Evolutionary conservation across 1,284 basidiomycete genomes (phyloP), one percentile per base, ranked within the genome.

Genomic region (Schizopora paradoxa): DNA sequence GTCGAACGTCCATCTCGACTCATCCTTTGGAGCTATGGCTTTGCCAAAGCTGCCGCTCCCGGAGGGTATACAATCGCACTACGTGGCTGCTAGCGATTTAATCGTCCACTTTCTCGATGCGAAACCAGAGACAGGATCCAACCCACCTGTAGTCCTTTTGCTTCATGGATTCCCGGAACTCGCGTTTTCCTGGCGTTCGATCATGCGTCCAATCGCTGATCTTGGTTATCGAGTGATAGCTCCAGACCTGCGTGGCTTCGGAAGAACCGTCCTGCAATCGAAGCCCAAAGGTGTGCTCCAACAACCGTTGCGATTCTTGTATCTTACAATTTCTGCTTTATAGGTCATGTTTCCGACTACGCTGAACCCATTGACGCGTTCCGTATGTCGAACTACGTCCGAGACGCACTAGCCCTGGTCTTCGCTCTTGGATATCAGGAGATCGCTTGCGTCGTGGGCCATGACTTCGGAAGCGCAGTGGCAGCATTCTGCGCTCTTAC

Each of bases 131-230:
- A 19, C 6, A 7, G 26, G n/a, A 18, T 22, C 14, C 11, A 42
- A 31, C 21, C 45, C 22, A 11, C 76, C 74, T 2, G 65, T 84
- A 10, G 56, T 82, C 46, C 51, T 82, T n/a, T 68, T 81, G 23
- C 60, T 82, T 1, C 79, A 82, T 51, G 81, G 80, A 29, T 82
- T 82, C 56, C 79, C 81, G 8, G 80, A 81, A 55, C 66, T 82
- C 7, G 71, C 76, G 1, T 78, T 75, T 54, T 82, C 79, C 6
- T 82, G 78, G 79, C 68, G 79, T 16, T 74, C 76, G 48, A 48
- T 81, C 25, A 66, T 83, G 28, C 51, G 61, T 1, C 77, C 77
- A 1, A 66, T 82, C 25, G 59, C 74, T 0, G 51, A 61, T 10
- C 65, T 66, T 10, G 64, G 64, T 3, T 67, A 61, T 51, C 54